These are phyloP conservation scores for Gyromitra esculenta DNA, from an alignment of 2,329 filamentous ascomycete genomes.

Conservation along the genomic window DNA sequence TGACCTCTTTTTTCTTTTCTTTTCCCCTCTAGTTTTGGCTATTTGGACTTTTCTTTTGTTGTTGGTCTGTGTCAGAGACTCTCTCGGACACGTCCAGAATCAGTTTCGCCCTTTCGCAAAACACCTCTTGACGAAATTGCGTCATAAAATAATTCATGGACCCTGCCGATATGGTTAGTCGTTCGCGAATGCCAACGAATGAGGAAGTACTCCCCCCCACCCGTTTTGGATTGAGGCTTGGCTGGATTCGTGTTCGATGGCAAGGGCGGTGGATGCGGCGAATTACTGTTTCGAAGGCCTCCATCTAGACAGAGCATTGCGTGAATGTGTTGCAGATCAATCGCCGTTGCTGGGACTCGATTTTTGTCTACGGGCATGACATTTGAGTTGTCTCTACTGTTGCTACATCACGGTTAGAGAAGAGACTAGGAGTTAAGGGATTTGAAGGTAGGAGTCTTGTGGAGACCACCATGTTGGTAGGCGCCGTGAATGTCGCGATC, in stretches of 20 bases:
- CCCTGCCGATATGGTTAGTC: slow-evolving; percentile 21
- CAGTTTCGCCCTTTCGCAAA: slow-evolving; percentile 3
- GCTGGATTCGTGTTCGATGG: slow-evolving; percentile 8
- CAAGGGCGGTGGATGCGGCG: not conserved
- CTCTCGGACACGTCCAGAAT: slow-evolving; percentile 34
- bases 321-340: slow-evolving; percentile 14
- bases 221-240: slow-evolving; percentile 14
- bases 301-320: slow-evolving; percentile 27
- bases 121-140: slow-evolving; percentile 18
- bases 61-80: slow-evolving; percentile 12
- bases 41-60: not conserved
- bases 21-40: not conserved
- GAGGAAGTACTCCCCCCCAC: not conserved
- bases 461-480: not conserved
- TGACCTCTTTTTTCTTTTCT: slow-evolving; percentile 37
- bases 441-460: not conserved
- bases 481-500: slow-evolving; percentile 4
- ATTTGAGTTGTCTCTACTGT: slow-evolving; percentile 1
- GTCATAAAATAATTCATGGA: slow-evolving; percentile 11
- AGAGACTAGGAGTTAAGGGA: not conserved
- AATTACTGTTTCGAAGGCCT: slow-evolving; percentile 29
- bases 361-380: not conserved
- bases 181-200: slow-evolving; percentile 12
- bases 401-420: not conserved
- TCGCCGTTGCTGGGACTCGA: slow-evolving; percentile 12